Evolutionary conservation across 805 yeast genomes (phyloP), one percentile per base, ranked within the genome.

Genomic region (Myxozyma vanderwaltii): DNA sequence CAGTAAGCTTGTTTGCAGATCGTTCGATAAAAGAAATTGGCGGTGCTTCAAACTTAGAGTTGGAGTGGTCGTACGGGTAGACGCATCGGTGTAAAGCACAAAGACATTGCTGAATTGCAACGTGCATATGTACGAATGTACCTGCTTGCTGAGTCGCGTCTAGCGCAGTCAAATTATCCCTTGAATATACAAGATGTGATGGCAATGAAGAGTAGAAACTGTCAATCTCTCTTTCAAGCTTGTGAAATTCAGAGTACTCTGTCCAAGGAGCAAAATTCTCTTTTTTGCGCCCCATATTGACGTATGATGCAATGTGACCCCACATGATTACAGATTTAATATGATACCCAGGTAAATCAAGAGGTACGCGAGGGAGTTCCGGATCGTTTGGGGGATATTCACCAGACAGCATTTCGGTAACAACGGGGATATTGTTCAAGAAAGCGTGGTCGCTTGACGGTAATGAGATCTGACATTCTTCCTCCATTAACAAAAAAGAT

Each of bases 181-280:
- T 47, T 8, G 71, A 65, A 46, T 71, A 70, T 15, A 63, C 61
- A 33, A 65, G 64, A 40, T 61, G 59, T 4, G 63, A 51, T 3
- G 74, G 74, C 12, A 71, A 50, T 4, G 62, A 45, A 26, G 59
- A 49, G 23, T 65, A 60, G 17, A 70, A 54, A 12, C 60, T 55
- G 23, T 63, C 66, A 26, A 67, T 65, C 50, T 68, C 66, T 1
- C 56, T 56, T 23, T 64, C 70, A 13, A 67, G 62, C 43, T 58
- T 51, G 23, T 56, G 61, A 45, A 65, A 69, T 41, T 65, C 58
- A 13, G 73, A 69, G 29, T 58, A 68, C 23, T 63, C 67, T 7
- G 72, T 65, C 72, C 74, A 72, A 2, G 73, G 73, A 10, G 70
- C 69, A 35, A 65, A 61, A 15, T 57, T 56, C 36, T 71, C 71